Conservation (phyloP, 2,329 filamentous ascomycete species). For the Trichoderma aggressivum region DNA sequence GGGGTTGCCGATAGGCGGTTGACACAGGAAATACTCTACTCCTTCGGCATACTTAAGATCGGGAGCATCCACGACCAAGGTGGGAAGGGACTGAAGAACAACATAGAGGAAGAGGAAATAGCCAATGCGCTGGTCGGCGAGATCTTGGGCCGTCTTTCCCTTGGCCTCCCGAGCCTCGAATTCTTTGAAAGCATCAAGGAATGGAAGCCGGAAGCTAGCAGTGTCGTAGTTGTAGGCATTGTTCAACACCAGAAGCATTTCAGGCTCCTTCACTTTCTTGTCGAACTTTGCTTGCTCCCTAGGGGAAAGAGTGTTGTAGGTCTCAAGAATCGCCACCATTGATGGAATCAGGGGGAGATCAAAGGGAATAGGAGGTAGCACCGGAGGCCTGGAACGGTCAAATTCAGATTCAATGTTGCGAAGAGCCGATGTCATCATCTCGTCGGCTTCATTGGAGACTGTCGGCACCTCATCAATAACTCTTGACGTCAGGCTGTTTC, state of each 20-base stretch:
- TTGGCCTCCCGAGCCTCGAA: conserved; percentile 68
- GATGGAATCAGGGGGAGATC: conserved; percentile 77
- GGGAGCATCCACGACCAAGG: conserved; percentile 73
- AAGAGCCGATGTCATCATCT: conserved; percentile 65
- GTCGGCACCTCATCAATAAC: conserved; percentile 64
- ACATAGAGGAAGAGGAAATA: conserved; percentile 81
- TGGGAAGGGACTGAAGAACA: conserved; percentile 71
- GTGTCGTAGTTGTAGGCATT: conserved; percentile 78
- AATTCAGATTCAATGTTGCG: conserved; percentile 82
- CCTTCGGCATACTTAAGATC: conserved; percentile 65
- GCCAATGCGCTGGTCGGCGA: conserved; percentile 68
- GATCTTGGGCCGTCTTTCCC: conserved; percentile 61
- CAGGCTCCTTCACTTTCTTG: conserved; percentile 71
- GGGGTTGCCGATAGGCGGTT: conserved; percentile 66
- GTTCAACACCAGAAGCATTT: conserved; percentile 72
- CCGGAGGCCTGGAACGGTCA: conserved; percentile 82
- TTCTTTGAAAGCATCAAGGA: conserved; percentile 65
- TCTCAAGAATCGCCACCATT: conserved; percentile 62
- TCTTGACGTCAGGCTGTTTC: conserved; percentile 72
- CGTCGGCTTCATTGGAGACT: conserved; percentile 53
- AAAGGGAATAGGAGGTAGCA: conserved; percentile 87
- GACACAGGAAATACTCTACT: conserved; percentile 79
- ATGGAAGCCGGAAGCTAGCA: conserved; percentile 54
- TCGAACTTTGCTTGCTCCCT: conserved; percentile 74
- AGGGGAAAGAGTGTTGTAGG: conserved; percentile 59